Base-by-base conservation (phyloP, 768 basidiomycete species). In the Auricularia cornea region DNA sequence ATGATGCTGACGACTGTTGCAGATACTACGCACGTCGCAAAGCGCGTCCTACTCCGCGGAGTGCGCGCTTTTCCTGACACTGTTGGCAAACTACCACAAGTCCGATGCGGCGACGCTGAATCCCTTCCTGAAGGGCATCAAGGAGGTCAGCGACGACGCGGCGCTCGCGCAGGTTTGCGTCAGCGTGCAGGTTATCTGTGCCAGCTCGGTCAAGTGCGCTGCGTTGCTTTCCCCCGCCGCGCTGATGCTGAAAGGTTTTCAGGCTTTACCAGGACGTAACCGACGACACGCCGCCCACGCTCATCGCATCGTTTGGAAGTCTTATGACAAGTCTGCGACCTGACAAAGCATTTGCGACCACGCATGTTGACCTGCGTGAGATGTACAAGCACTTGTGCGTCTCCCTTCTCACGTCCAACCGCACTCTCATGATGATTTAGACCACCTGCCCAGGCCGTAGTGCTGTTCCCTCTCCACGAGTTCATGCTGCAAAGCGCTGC, bases 41-140 rank as follows among this genome's bases (percentile, higher is more conserved):
- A 87, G 81, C 3, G 80, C 81, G 65, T 76, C 78, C 59, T 86
- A 74, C 69, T 79, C 84, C 0, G 84, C 86, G 61, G 86, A 88
- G 68, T 83, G 84, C 1, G 73, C 79, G 0, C 74, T 88, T 5
- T 73, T 89, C 5, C 77, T 88, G n/a, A 77, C 83, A 12, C 72
- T 88, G 35, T 79, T 90, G 2, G 83, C 83, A 61, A 88, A 87
- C 68, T 90, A 84, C 70, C 88, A 89, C 70, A 87, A 84, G 68
- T 86, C 86, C 0, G 87, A 88, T 68, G 86, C 85, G 11, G 83
- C 85, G 11, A 86, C 81, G 66, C 78, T 87, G 41, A 90, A 90
- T 70, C 83, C 83, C 1, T 89, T 87, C 68, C 75, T 88, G 10
- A 80, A 80, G 29, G 75, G 77, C 29, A 82, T 89, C 31, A 74